These are phyloP conservation scores for Stropharia rugosoannulata DNA, from an alignment of 768 basidiomycete genomes.

Conservation along the genomic window DNA sequence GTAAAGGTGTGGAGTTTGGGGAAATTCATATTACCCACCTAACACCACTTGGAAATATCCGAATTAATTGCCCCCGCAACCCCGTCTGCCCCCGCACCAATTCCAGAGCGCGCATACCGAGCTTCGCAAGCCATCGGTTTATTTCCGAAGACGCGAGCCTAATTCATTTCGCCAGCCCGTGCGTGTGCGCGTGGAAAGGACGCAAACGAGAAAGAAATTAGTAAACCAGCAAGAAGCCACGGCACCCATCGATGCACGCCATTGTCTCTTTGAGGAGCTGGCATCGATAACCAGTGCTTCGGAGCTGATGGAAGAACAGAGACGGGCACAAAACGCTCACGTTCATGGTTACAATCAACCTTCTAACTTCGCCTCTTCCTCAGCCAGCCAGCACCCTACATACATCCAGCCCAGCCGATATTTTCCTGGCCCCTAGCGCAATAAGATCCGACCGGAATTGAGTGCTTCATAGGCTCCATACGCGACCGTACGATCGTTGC, in stretches of 20 bases:
- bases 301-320: not conserved
- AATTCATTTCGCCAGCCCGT: not conserved
- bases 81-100: not conserved
- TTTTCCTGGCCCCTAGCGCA: not conserved
- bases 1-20: not conserved
- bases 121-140: not conserved
- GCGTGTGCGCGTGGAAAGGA: not conserved
- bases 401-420: not conserved
- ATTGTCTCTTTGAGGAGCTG: not conserved
- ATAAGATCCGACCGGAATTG: constrained; percentile 3
- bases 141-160: not conserved
- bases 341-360: not conserved
- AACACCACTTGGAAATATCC: not conserved
- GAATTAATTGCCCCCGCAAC: not conserved
- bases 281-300: not conserved
- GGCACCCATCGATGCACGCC: not conserved
- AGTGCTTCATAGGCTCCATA: not conserved
- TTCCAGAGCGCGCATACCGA: not conserved
- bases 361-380: not conserved
- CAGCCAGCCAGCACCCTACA: not conserved
- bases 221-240: not conserved
- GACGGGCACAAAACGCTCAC: not conserved
- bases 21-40: constrained; percentile 10
- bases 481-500: not conserved
- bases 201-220: not conserved